These are phyloP conservation scores for Phytophthora pinifolia DNA, from an alignment of 352 stramenopile genomes.

Conservation along the genomic window DNA sequence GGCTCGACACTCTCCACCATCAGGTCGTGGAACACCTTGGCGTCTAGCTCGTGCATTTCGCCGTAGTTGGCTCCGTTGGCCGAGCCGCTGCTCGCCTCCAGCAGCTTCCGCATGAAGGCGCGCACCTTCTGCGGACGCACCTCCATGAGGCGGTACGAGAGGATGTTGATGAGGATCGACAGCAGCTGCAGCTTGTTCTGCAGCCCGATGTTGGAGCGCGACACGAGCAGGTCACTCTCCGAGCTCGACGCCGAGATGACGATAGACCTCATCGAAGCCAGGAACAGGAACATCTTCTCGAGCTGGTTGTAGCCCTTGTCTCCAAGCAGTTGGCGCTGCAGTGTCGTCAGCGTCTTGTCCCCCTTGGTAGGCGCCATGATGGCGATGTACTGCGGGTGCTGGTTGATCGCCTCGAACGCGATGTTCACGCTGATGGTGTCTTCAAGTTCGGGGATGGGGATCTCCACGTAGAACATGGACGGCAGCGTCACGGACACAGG, in stretches of 20 bases:
- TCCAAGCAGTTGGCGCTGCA: constrained; percentile 72
- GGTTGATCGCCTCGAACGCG: constrained; percentile 78
- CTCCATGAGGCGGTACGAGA: constrained; percentile 78
- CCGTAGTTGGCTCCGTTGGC: constrained; percentile 21
- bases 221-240: constrained; percentile 27
- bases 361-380: constrained; percentile 51
- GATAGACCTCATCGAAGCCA: constrained; percentile 80
- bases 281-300: constrained; percentile 84
- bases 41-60: constrained; percentile 43
- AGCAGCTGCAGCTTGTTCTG: constrained; percentile 86
- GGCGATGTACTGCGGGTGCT: constrained; percentile 78
- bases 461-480: constrained; percentile 88
- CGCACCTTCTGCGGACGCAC: constrained; percentile 47
- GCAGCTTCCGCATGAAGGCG: constrained; percentile 55
- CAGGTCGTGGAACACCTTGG: constrained; percentile 35
- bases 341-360: constrained; percentile 34
- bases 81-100: constrained; percentile 36
- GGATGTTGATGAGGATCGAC: constrained; percentile 83
- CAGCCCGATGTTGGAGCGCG: constrained; percentile 68
- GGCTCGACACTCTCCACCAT: constrained; percentile 54
- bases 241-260: constrained; percentile 46
- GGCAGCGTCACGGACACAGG: constrained; percentile 44
- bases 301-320: constrained; percentile 90
- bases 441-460: constrained; percentile 71
- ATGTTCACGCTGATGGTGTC: constrained; percentile 80